phyloP scores from a whole-genome alignment of 768 basidiomycete species.

The Pleurotus eryngii region DNA sequence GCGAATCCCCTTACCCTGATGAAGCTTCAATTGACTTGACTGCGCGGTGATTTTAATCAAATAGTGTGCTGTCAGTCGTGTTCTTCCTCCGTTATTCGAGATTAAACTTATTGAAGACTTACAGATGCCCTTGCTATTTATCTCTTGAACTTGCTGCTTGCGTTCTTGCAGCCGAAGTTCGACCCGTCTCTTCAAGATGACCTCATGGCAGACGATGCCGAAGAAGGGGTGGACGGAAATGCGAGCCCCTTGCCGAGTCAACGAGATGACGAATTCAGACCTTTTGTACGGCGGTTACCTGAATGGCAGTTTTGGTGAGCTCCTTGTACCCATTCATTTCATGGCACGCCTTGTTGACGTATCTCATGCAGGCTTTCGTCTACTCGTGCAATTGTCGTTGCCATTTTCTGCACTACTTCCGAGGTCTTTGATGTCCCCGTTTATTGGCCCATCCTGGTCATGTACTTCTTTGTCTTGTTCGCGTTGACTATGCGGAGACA shows the following conservation, averaged over 20 bases:
- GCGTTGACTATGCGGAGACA: slow-evolving; percentile 94
- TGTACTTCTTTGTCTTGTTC: slow-evolving; percentile 96
- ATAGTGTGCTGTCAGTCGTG: background rate
- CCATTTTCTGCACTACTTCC: slow-evolving; percentile 77
- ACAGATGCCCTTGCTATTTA: slow-evolving; percentile 81
- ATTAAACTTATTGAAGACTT: background rate
- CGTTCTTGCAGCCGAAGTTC: slow-evolving; percentile 97
- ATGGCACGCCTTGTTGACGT: background rate
- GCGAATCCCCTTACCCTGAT: background rate
- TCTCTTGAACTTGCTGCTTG: slow-evolving; percentile 91
- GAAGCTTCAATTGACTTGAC: too few species aligned
- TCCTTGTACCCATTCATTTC: background rate
- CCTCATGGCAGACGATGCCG: slow-evolving; percentile 89
- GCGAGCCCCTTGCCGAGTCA: slow-evolving; percentile 58
- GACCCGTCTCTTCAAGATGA: slow-evolving; percentile 96
- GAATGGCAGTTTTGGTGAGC: slow-evolving; percentile 94
- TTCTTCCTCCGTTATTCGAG: background rate
- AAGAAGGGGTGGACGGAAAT: slow-evolving; percentile 78
- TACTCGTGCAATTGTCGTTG: slow-evolving; percentile 83
- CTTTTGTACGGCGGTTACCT: slow-evolving; percentile 92
- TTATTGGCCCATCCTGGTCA: slow-evolving; percentile 97
- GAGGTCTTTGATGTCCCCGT: slow-evolving; percentile 93
- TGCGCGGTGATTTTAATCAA: background rate
- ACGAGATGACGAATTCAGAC: slow-evolving; percentile 92
- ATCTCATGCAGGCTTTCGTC: slow-evolving; percentile 71